A percentile compares a stretch with the other conserved stretches of the same genome.
Conservation (phyloP, 2,329 filamentous ascomycete genomes). For the Ceratocystis variospora region DNA sequence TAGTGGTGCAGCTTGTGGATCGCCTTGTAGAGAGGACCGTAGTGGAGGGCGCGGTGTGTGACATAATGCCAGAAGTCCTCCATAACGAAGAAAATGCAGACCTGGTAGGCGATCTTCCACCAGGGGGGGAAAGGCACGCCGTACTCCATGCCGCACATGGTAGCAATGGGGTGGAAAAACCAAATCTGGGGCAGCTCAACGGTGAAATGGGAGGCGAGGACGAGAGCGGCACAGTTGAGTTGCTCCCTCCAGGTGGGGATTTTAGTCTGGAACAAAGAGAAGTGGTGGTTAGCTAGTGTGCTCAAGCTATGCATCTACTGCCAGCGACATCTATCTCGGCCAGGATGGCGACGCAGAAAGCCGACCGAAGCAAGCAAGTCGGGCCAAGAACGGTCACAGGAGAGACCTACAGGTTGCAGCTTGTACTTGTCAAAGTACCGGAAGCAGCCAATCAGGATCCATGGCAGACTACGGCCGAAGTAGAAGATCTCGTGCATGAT, state of each 20-base stretch:
- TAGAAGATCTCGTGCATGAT: slow-evolving; percentile 88
- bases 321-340: too few species aligned
- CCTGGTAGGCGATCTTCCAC: slow-evolving; percentile 80
- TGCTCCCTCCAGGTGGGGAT: slow-evolving; percentile 87
- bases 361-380: background rate
- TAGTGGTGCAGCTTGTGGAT: slow-evolving; percentile 99
- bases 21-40: slow-evolving; percentile 85
- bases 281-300: background rate
- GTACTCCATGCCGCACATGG: slow-evolving; percentile 78
- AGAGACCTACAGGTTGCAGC: slow-evolving; percentile 57
- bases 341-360: background rate
- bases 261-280: slow-evolving; percentile 41
- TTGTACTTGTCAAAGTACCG: slow-evolving; percentile 87
- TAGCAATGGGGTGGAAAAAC: slow-evolving; percentile 95
- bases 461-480: slow-evolving; percentile 82
- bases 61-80: slow-evolving; percentile 99
- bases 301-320: too few species aligned
- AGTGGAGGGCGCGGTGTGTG: slow-evolving; percentile 84
- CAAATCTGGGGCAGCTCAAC: slow-evolving; percentile 97
- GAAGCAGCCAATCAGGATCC: slow-evolving; percentile 81
- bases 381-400: background rate
- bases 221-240: slow-evolving; percentile 83
- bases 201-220: slow-evolving; percentile 90
- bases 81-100: slow-evolving; percentile 84
- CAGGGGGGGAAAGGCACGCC: slow-evolving; percentile 76